Conservation (phyloP, 371 early-diverging fungal species). For the Thermomucor indicae-seudaticae region DNA sequence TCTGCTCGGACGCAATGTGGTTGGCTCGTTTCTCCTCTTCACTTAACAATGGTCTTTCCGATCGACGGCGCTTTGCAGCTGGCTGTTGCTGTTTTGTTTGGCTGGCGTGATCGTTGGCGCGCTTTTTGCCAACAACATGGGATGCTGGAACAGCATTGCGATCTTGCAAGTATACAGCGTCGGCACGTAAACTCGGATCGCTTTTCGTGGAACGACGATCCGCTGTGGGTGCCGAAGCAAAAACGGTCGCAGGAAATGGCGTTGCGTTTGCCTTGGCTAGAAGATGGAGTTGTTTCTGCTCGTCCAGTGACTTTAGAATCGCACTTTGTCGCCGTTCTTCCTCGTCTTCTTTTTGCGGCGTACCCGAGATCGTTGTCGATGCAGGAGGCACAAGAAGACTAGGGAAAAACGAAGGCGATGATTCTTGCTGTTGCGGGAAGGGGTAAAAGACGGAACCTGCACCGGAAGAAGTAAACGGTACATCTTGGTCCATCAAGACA, state of each 20-base stretch:
- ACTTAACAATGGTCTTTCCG: slow-evolving; percentile 67
- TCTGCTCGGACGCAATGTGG: slow-evolving; percentile 92
- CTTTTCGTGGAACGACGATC: not conserved
- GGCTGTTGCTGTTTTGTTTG: not conserved
- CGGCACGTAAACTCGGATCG: not conserved
- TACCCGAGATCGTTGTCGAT: not conserved
- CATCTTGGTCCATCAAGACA: not conserved
- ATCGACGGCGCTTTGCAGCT: slow-evolving; percentile 19
- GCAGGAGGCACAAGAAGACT: not conserved
- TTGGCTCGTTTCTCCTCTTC: slow-evolving; percentile 86
- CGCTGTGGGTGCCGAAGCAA: not conserved
- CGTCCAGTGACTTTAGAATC: slow-evolving; percentile 38
- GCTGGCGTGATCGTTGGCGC: not conserved
- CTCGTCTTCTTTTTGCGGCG: slow-evolving; percentile 22
- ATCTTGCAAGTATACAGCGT: not conserved
- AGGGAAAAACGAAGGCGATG: not conserved
- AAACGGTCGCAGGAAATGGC: too few relatives aligned
- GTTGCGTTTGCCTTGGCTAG: not conserved
- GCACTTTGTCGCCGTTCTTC: slow-evolving; percentile 29
- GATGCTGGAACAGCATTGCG: not conserved
- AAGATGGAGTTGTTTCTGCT: slow-evolving; percentile 23
- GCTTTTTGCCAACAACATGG: not conserved
- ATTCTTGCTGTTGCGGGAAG: not conserved
- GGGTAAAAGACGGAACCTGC: not conserved
- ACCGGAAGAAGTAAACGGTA: not conserved